Conservation (phyloP, 352 stramenopile genomes). For the Phytophthora pinifolia region DNA sequence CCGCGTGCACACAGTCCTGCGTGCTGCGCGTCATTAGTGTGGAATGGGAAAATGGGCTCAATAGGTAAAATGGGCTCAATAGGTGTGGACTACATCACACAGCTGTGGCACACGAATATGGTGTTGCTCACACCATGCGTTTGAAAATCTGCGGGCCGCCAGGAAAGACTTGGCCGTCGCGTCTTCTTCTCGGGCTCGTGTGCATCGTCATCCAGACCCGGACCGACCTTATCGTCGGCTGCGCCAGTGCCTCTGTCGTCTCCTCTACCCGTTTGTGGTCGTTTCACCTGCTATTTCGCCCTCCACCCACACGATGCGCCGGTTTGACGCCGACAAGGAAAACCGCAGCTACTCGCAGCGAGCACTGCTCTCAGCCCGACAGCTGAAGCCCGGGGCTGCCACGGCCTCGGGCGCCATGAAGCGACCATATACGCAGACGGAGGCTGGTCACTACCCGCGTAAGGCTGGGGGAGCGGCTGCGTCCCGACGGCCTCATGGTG, state of each 20-base stretch:
- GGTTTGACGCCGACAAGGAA: constrained; percentile 71
- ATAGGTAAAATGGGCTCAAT: no score
- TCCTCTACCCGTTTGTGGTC: not conserved
- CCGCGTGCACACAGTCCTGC: constrained; percentile 51
- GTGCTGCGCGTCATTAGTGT: constrained; percentile 20
- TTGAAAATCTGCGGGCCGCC: constrained; percentile 1
- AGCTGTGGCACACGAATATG: no score
- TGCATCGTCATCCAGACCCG: not conserved
- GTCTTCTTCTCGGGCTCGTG: not conserved
- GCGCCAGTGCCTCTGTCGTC: not conserved
- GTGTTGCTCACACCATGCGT: not conserved
- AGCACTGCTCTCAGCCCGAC: constrained; percentile 20
- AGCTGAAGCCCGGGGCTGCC: constrained; percentile 14
- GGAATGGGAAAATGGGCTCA: not conserved
- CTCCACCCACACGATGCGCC: constrained; percentile 34
- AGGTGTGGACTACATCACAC: no score
- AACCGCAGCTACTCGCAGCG: constrained; percentile 40
- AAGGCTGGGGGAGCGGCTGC: constrained; percentile 26
- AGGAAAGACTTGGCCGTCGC: constrained; percentile 8
- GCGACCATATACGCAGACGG: constrained; percentile 32
- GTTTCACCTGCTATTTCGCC: not conserved
- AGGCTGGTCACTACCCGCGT: constrained; percentile 27
- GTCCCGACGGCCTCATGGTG: constrained; percentile 22
- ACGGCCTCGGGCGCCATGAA: constrained; percentile 27
- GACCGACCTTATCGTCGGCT: not conserved